A percentile compares a stretch with the other conserved stretches of the same genome.
Conservation (phyloP, 169 alveolate genomes). For the Perkinsus olseni region DNA sequence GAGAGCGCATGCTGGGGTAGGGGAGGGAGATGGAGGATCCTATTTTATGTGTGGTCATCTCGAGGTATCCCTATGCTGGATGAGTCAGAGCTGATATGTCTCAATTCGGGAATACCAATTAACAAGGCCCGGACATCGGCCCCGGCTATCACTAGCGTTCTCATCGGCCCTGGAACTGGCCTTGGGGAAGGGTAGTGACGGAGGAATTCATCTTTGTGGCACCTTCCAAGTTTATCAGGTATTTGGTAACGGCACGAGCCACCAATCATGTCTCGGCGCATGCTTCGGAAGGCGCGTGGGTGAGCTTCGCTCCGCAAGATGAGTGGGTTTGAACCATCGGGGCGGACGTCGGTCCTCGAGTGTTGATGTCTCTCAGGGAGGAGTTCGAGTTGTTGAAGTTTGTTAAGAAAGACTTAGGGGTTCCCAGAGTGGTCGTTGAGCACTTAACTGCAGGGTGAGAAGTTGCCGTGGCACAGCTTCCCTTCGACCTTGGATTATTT, state of each 20-base stretch:
- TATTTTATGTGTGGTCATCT: neutral
- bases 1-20: neutral
- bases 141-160: neutral
- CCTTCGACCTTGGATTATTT: neutral
- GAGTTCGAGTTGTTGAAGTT: neutral
- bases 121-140: neutral
- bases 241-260: neutral
- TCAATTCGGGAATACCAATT: neutral
- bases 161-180: neutral
- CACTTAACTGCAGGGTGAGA: neutral
- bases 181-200: neutral
- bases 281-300: neutral
- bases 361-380: neutral
- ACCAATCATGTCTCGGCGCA: neutral
- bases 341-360: neutral
- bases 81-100: neutral
- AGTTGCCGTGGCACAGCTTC: no score
- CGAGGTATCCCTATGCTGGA: neutral
- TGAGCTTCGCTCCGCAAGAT: neutral
- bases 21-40: neutral
- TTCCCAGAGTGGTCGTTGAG: neutral
- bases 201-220: neutral
- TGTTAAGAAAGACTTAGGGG: neutral
- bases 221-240: neutral
- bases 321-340: neutral